Conservation (phyloP, 2,329 filamentous ascomycete genomes). For the Beauveria scarabaeidicola region DNA sequence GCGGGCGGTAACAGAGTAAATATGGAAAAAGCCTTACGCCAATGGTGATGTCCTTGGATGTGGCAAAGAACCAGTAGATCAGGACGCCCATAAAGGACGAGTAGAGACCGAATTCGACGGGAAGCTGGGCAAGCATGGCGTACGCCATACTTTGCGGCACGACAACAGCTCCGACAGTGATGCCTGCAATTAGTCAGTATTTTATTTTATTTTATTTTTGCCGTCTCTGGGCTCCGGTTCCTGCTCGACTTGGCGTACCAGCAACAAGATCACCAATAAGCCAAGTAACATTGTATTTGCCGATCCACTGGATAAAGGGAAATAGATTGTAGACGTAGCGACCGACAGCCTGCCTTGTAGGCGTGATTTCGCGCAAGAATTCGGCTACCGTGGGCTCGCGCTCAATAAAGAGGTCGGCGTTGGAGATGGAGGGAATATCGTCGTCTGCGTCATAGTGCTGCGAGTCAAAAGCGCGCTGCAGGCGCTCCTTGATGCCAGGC, state of each 20-base stretch:
- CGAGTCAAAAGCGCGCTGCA: conserved; percentile 12
- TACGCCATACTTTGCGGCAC: conserved; percentile 50
- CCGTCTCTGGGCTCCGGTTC: background rate
- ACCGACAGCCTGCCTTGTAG: conserved; percentile 22
- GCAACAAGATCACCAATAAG: conserved; percentile 38
- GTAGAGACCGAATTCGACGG: conserved; percentile 41
- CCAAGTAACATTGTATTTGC: conserved; percentile 41
- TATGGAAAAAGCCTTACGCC: conserved; percentile 44
- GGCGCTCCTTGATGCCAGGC: conserved; percentile 18
- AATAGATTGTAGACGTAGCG: conserved; percentile 35
- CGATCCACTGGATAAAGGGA: conserved; percentile 41
- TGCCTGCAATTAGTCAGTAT: conserved; percentile 16
- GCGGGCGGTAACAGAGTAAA: background rate
- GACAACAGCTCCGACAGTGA: conserved; percentile 34
- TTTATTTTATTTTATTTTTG: background rate
- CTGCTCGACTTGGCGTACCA: conserved; percentile 18
- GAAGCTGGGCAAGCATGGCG: conserved; percentile 38
- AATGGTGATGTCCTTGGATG: conserved; percentile 86
- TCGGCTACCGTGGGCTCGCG: conserved; percentile 34
- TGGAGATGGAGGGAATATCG: conserved; percentile 27
- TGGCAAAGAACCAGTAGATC: conserved; percentile 96
- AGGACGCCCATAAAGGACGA: conserved; percentile 94
- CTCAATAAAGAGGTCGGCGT: conserved; percentile 31
- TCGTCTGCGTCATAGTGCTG: conserved; percentile 24
- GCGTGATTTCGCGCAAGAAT: conserved; percentile 30